Evolutionary conservation across 306 rosid species (phyloP).

Genomic region (Argentina anserina): DNA sequence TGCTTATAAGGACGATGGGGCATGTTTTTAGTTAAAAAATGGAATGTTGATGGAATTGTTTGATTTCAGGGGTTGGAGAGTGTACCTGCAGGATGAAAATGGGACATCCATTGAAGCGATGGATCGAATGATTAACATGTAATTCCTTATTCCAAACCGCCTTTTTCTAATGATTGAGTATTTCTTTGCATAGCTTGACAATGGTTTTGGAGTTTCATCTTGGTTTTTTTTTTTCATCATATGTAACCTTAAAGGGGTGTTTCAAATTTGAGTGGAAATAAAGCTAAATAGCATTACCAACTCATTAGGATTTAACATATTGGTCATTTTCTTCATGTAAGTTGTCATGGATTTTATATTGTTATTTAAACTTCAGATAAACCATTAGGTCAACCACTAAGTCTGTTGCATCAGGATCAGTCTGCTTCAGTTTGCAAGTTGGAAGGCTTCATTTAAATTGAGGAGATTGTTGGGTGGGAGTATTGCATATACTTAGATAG

Average conservation of each 20-base stretch:
- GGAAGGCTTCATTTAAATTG: background rate
- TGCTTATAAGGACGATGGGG: too few relatives aligned
- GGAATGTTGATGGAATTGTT: background rate
- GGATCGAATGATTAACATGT: constrained; percentile 67
- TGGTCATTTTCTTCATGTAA: background rate
- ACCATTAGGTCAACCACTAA: background rate
- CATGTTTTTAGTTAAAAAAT: too few relatives aligned
- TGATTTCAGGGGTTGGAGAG: constrained; percentile 87
- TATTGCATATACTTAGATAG: background rate
- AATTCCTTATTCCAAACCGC: constrained; percentile 22
- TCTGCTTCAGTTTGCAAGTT: background rate
- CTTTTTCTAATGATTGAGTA: background rate
- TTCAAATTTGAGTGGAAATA: background rate
- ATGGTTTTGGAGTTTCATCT: background rate
- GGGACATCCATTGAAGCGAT: constrained; percentile 74
- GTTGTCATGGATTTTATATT: background rate
- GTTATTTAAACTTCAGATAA: background rate
- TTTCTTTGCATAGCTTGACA: background rate
- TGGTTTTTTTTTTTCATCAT: background rate
- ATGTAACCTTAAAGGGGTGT: background rate
- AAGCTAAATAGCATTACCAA: background rate
- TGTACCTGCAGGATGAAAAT: constrained; percentile 81
- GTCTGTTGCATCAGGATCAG: background rate
- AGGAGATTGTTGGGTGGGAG: background rate
- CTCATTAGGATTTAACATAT: background rate